A percentile compares a stretch with the other conserved stretches of the same genome.
These are phyloP conservation scores for Handroanthus guayacan DNA, from an alignment of 257 asterid genomes.

Conservation along the genomic window DNA sequence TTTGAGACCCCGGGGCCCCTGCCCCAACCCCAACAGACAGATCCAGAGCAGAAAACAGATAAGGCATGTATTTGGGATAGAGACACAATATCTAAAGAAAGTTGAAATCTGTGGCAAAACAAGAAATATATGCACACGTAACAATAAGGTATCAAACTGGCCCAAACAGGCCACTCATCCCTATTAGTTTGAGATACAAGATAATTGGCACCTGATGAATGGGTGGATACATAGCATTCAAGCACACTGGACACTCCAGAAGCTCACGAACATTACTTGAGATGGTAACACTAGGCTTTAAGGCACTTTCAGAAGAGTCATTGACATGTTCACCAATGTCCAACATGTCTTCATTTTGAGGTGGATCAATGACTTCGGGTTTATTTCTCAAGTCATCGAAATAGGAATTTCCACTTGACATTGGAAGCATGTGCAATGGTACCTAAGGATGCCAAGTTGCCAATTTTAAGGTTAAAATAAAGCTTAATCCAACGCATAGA, in stretches of 20 bases:
- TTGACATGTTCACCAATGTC: conserved; percentile 48
- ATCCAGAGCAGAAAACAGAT: neutral
- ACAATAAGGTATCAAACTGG: neutral
- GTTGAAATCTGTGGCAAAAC: neutral
- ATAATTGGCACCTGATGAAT: conserved; percentile 46
- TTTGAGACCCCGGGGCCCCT: neutral
- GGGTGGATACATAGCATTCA: conserved; percentile 59
- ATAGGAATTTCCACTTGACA: conserved; percentile 52
- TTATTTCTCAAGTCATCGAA: conserved; percentile 44
- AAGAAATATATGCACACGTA: neutral
- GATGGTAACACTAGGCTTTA: conserved; percentile 52
- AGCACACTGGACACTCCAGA: conserved; percentile 56
- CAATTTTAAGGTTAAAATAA: conserved; percentile 1
- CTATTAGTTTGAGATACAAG: neutral
- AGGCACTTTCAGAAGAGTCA: conserved; percentile 43
- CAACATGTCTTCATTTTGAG: conserved; percentile 47
- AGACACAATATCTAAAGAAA: neutral
- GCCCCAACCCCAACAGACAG: neutral
- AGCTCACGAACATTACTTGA: conserved; percentile 56
- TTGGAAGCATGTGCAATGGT: conserved; percentile 25
- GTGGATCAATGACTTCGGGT: conserved; percentile 55
- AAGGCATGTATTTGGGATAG: neutral
- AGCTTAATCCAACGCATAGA: neutral
- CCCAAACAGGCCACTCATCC: neutral
- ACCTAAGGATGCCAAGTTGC: conserved; percentile 34